phyloP scores from a whole-genome alignment of 768 basidiomycete species.

The Podaxis mareebaensis region DNA sequence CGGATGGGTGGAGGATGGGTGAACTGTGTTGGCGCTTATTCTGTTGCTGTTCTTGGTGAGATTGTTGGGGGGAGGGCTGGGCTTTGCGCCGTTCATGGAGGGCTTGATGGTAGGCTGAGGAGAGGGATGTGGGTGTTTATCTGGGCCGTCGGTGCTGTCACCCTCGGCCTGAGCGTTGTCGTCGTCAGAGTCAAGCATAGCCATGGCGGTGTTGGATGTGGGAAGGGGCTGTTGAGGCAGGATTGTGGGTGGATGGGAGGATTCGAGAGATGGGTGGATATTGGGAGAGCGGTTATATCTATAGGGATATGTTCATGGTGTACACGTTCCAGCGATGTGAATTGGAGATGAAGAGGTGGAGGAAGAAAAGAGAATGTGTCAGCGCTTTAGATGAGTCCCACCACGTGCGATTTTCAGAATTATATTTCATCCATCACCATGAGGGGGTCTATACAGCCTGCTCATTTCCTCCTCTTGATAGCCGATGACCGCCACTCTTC shows the following conservation, averaged over 20 bases:
- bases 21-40: slow-evolving; percentile 21
- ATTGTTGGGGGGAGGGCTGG: too few relatives aligned
- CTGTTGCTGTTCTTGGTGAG: slow-evolving; percentile 18
- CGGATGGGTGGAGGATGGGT: slow-evolving; percentile 12
- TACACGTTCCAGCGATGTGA: slow-evolving; percentile 32
- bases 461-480: too few relatives aligned
- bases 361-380: not conserved
- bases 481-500: not conserved
- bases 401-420: not conserved
- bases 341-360: not conserved
- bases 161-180: slow-evolving; percentile 53
- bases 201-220: slow-evolving; percentile 33
- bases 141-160: slow-evolving; percentile 56
- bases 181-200: slow-evolving; percentile 48
- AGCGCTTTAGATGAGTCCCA: not conserved
- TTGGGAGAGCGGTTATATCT: slow-evolving; percentile 24
- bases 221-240: too few relatives aligned
- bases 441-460: not conserved
- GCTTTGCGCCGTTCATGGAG: slow-evolving; percentile 16
- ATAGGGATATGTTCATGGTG: slow-evolving; percentile 47
- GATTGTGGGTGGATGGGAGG: slow-evolving; percentile 18
- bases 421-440: too few relatives aligned
- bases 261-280: slow-evolving; percentile 19
- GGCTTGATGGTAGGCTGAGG: slow-evolving; percentile 26
- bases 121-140: slow-evolving; percentile 53